These are phyloP conservation scores for Beauveria asiatica DNA, from an alignment of 2,329 filamentous ascomycete genomes.

Conservation along the genomic window DNA sequence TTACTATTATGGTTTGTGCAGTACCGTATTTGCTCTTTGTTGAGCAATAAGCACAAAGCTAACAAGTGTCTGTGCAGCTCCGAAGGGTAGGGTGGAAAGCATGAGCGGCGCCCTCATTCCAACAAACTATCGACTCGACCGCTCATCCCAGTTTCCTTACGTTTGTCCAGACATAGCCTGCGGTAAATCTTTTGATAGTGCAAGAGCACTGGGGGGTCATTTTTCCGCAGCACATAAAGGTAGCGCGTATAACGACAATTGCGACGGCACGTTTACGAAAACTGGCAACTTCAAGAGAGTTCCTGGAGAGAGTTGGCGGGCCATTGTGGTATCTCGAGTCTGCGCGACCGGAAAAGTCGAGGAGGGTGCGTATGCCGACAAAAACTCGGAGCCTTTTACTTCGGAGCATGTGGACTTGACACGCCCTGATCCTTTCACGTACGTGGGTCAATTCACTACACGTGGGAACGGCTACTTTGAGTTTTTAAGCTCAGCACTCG, in stretches of 20 bases:
- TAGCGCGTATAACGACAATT: constrained; percentile 23
- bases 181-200: constrained; percentile 12
- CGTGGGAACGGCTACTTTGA: neutral
- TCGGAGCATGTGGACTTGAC: neutral
- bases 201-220: constrained; percentile 11
- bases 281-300: constrained; percentile 12
- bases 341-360: neutral
- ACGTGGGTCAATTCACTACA: neutral
- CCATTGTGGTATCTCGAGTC: constrained; percentile 20
- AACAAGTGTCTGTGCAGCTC: neutral
- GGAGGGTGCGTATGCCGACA: neutral
- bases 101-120: constrained; percentile 25
- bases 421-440: neutral
- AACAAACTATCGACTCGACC: neutral
- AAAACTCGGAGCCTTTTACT: neutral
- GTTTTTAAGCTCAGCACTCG: neutral
- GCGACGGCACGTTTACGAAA: constrained; percentile 24
- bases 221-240: constrained; percentile 14
- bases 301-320: neutral
- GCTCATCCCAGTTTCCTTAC: constrained; percentile 11
- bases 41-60: neutral
- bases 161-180: constrained; percentile 24
- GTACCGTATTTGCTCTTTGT: neutral
- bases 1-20: neutral
- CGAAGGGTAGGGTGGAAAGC: neutral